These are phyloP conservation scores for Comarum palustre DNA, from an alignment of 306 rosid species.

Conservation along the genomic window DNA sequence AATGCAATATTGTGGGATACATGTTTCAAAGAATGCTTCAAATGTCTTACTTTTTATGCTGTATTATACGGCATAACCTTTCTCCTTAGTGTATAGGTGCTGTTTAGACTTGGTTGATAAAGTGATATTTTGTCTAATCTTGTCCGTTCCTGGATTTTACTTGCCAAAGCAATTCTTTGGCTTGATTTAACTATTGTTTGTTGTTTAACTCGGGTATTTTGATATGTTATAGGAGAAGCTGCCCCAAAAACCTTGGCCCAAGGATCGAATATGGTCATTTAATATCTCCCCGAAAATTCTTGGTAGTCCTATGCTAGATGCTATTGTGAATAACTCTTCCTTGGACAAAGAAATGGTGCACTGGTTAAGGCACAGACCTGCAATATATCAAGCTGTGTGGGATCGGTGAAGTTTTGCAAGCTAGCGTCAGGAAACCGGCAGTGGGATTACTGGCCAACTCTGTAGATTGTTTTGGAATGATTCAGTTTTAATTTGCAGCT, in stretches of 20 bases:
- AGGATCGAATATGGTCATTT: conserved; percentile 91
- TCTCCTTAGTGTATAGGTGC: background rate
- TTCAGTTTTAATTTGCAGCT: conserved; percentile 38
- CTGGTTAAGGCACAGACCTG: conserved; percentile 87
- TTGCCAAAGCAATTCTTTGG: background rate
- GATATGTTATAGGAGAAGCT: conserved; percentile 69
- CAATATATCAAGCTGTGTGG: conserved; percentile 78
- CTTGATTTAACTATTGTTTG: background rate
- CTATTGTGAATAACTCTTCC: conserved; percentile 51
- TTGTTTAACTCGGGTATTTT: conserved; percentile 16
- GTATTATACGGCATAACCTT: background rate
- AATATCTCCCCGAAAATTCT: conserved; percentile 59
- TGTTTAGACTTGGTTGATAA: background rate
- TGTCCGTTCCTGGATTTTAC: background rate
- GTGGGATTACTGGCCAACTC: conserved; percentile 30
- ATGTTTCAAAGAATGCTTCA: background rate
- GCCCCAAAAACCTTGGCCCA: conserved; percentile 89
- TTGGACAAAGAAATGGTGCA: conserved; percentile 90
- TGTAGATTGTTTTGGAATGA: conserved; percentile 44
- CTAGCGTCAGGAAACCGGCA: conserved; percentile 38
- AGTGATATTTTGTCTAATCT: background rate
- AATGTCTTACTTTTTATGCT: background rate
- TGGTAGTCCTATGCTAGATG: conserved; percentile 95
- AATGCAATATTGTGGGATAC: background rate
- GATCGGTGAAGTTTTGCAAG: conserved; percentile 58